Percentiles rank a stretch among this genome's conserved stretches.
Evolutionary conservation across 1,139 yeast species (phyloP).

Genomic region (Magnusiomyces fungicola): DNA sequence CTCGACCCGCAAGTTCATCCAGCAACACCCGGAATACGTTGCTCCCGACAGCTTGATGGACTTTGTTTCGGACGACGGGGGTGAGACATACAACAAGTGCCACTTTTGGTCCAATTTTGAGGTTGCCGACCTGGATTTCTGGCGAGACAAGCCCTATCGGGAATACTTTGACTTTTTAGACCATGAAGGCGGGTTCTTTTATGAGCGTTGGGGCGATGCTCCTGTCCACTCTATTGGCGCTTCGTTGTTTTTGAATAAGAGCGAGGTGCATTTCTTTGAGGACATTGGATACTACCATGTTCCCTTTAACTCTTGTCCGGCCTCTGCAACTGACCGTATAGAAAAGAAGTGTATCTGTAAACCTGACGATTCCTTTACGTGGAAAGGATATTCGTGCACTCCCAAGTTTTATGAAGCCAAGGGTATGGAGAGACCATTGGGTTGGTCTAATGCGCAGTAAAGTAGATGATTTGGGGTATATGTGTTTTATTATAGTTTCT

Average conservation of each 20-base stretch:
- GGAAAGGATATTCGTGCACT: conserved; percentile 74
- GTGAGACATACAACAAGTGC: conserved; percentile 65
- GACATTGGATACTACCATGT: conserved; percentile 79
- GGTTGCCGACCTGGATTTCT: conserved; percentile 69
- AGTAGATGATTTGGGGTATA: neutral
- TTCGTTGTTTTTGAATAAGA: conserved; percentile 55
- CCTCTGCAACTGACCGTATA: conserved; percentile 31
- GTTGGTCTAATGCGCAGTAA: conserved; percentile 8
- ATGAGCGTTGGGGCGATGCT: conserved; percentile 96
- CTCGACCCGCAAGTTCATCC: conserved; percentile 59
- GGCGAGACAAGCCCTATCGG: conserved; percentile 60
- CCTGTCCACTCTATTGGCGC: conserved; percentile 84
- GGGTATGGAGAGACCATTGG: conserved; percentile 10
- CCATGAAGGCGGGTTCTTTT: conserved; percentile 76
- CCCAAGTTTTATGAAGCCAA: neutral
- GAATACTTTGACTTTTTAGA: conserved; percentile 69
- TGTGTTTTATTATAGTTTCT: neutral
- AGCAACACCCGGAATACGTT: conserved; percentile 52
- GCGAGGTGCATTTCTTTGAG: conserved; percentile 67
- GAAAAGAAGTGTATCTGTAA: conserved; percentile 46
- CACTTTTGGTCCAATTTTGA: conserved; percentile 96
- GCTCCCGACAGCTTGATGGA: conserved; percentile 54
- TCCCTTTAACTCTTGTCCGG: conserved; percentile 78
- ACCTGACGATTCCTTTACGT: conserved; percentile 66
- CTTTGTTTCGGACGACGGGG: conserved; percentile 61